Conservation (phyloP, 805 yeast genomes). For the Yamadazyma philogaea region DNA sequence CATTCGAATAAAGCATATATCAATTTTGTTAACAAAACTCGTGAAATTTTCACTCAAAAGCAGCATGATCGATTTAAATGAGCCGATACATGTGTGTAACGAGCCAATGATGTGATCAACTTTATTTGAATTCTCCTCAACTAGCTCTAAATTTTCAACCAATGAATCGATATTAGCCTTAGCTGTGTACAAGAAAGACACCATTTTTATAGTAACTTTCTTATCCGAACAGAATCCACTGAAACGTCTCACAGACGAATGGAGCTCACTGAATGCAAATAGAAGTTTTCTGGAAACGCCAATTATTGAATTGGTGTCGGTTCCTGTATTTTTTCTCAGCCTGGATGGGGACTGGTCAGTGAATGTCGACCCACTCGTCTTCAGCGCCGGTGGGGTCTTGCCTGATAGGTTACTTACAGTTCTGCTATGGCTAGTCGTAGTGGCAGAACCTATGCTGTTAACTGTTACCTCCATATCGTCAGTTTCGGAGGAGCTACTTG, state of each 20-base stretch:
- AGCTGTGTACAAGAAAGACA: slow-evolving; percentile 48
- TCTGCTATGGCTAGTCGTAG: slow-evolving; percentile 1
- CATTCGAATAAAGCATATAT: slow-evolving; percentile 63
- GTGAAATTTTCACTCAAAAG: slow-evolving; percentile 47
- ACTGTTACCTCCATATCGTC: slow-evolving; percentile 4
- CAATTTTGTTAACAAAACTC: slow-evolving; percentile 52
- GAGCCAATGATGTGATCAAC: slow-evolving; percentile 28
- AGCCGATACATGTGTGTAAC: slow-evolving; percentile 34
- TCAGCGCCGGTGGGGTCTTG: slow-evolving; percentile 10
- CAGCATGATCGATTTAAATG: slow-evolving; percentile 52
- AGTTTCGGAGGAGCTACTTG: slow-evolving; percentile 9
- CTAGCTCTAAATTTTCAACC: slow-evolving; percentile 53
- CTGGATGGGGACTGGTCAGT: slow-evolving; percentile 5
- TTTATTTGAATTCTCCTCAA: slow-evolving; percentile 34
- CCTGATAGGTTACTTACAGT: slow-evolving; percentile 5
- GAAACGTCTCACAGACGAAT: slow-evolving; percentile 54
- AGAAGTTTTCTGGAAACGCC: slow-evolving; percentile 58
- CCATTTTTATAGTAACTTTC: slow-evolving; percentile 51
- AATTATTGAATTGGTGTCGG: slow-evolving; percentile 23
- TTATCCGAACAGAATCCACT: slow-evolving; percentile 58
- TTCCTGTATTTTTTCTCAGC: slow-evolving; percentile 8
- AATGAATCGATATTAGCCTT: slow-evolving; percentile 55
- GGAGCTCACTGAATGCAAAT: slow-evolving; percentile 63
- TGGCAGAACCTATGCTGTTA: background rate
- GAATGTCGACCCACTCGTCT: background rate